phyloP scores from a whole-genome alignment of 306 rosid genomes.

The Lathyrus aphaca region DNA sequence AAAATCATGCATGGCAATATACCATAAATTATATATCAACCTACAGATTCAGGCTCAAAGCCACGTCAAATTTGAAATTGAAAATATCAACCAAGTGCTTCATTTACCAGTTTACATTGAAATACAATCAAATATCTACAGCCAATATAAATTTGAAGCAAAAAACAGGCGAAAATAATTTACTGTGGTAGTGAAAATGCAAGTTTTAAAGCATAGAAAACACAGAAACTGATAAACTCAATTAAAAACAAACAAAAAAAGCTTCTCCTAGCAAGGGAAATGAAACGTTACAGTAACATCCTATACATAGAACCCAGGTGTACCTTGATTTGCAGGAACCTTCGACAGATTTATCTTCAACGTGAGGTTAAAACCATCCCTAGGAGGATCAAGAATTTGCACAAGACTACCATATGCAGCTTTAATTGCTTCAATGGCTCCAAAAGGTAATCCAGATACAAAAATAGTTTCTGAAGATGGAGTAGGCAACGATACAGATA shows the following conservation, averaged over 20 bases:
- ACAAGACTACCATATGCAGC: slow-evolving; percentile 70
- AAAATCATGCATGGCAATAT: neutral
- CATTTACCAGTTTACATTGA: slow-evolving; percentile 7
- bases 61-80: slow-evolving; percentile 2
- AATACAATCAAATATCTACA: slow-evolving; percentile 26
- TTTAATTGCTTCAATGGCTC: slow-evolving; percentile 95
- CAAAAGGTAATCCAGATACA: slow-evolving; percentile 76
- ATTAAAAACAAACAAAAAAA: slow-evolving; percentile 25
- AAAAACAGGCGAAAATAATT: neutral
- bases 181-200: slow-evolving; percentile 1
- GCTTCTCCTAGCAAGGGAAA: slow-evolving; percentile 9
- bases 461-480: slow-evolving; percentile 90
- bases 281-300: slow-evolving; percentile 49
- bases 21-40: neutral
- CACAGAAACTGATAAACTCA: slow-evolving; percentile 15
- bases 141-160: slow-evolving; percentile 9
- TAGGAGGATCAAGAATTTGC: slow-evolving; percentile 96
- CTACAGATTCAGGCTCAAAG: neutral
- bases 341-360: slow-evolving; percentile 77
- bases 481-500: slow-evolving; percentile 78
- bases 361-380: slow-evolving; percentile 97
- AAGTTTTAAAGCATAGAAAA: slow-evolving; percentile 4
- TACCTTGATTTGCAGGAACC: slow-evolving; percentile 90
- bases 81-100: slow-evolving; percentile 5
- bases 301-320: slow-evolving; percentile 51